These are phyloP conservation scores for Isatis tinctoria DNA, from an alignment of 345 rosid species.

Conservation along the genomic window DNA sequence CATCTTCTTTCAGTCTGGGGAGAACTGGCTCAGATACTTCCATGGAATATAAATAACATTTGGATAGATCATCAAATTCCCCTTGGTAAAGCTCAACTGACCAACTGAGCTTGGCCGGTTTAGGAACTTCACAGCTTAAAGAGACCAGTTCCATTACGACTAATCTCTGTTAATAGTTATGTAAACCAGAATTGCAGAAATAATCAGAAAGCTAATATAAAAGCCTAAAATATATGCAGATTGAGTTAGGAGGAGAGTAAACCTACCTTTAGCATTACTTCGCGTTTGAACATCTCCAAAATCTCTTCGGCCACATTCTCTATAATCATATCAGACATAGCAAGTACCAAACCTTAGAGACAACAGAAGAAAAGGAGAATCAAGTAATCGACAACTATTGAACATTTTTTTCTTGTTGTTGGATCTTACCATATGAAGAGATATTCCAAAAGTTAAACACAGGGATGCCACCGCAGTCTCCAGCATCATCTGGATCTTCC, in stretches of 20 bases:
- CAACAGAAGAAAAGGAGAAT: neutral
- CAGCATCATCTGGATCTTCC: conserved; percentile 50
- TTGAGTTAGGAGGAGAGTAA: neutral
- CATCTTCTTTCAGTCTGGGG: conserved; percentile 44
- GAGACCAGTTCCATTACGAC: conserved; percentile 51
- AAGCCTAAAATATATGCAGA: neutral
- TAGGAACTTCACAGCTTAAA: conserved; percentile 43
- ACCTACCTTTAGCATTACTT: conserved; percentile 83
- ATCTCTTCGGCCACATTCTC: conserved; percentile 75
- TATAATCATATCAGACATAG: conserved; percentile 27
- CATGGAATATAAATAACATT: conserved; percentile 46
- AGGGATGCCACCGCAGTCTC: conserved; percentile 73
- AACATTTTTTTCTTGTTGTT: neutral
- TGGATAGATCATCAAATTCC: conserved; percentile 58
- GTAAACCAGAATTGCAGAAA: conserved; percentile 4
- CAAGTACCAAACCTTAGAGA: conserved; percentile 12
- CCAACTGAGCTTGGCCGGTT: conserved; percentile 43
- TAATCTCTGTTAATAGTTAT: conserved; percentile 46
- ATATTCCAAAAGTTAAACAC: conserved; percentile 63
- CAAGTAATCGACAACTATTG: neutral
- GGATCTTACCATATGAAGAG: conserved; percentile 52
- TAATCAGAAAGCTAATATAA: neutral
- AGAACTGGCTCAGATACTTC: conserved; percentile 43
- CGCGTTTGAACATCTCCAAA: conserved; percentile 67
- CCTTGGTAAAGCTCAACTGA: conserved; percentile 69